phyloP scores from a whole-genome alignment of 2,329 filamentous ascomycete genomes.

The Corynespora cassiicola region DNA sequence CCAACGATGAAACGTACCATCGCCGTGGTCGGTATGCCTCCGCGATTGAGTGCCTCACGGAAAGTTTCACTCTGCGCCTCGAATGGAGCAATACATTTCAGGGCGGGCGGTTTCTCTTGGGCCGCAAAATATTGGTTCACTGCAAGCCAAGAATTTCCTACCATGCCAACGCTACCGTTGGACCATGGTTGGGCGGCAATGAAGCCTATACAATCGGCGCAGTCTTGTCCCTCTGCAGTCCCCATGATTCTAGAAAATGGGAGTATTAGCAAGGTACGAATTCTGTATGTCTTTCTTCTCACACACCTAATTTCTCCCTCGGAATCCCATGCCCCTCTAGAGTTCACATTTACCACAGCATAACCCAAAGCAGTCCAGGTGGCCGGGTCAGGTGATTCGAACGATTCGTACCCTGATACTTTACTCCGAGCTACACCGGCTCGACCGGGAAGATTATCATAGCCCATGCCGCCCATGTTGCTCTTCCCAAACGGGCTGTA shows the following conservation, averaged over 20 bases:
- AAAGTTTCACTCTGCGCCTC: slow-evolving; percentile 48
- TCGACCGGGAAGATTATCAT: not conserved
- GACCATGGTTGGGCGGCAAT: slow-evolving; percentile 52
- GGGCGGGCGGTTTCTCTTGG: slow-evolving; percentile 47
- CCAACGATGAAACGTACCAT: slow-evolving; percentile 13
- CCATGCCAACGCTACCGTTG: slow-evolving; percentile 51
- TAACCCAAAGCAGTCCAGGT: slow-evolving; percentile 39
- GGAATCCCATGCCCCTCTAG: slow-evolving; percentile 31
- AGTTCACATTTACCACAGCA: slow-evolving; percentile 38
- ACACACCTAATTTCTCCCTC: no score
- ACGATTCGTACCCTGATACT: slow-evolving; percentile 41
- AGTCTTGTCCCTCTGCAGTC: slow-evolving; percentile 47
- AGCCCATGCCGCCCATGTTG: not conserved
- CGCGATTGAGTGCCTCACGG: slow-evolving; percentile 18
- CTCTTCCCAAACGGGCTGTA: slow-evolving; percentile 55
- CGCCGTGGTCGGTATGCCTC: slow-evolving; percentile 12
- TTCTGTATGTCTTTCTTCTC: no score
- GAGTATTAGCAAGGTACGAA: slow-evolving; percentile 9
- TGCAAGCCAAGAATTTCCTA: slow-evolving; percentile 54
- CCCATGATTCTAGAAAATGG: slow-evolving; percentile 8
- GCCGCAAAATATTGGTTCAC: slow-evolving; percentile 50
- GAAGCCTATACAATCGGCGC: slow-evolving; percentile 52
- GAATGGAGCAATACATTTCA: slow-evolving; percentile 54
- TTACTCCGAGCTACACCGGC: slow-evolving; percentile 1
- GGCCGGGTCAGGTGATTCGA: slow-evolving; percentile 50